Evolutionary conservation across 768 basidiomycete species (phyloP).

Genomic region (Boletus barrowsii): DNA sequence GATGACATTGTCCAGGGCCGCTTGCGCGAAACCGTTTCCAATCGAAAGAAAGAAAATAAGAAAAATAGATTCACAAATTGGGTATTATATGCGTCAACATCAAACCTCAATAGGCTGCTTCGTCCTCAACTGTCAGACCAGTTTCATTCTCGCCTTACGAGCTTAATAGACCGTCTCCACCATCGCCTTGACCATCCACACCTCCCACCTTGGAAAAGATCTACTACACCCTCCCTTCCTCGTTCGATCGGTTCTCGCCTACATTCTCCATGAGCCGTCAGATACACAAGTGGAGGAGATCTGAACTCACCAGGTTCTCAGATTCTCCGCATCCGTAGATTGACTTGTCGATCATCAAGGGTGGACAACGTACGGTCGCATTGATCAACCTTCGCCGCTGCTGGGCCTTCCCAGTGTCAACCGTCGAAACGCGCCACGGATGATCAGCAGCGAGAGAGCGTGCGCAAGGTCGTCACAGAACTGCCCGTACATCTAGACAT

Average conservation of each 20-base stretch:
- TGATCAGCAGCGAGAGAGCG: not conserved
- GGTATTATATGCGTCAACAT: too few species aligned
- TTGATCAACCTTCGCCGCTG: not conserved
- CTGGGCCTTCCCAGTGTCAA: not conserved
- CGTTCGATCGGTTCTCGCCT: conserved; percentile 1
- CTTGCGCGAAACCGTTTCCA: too few species aligned
- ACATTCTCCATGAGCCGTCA: not conserved
- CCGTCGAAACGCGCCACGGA: not conserved
- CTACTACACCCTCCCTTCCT: not conserved
- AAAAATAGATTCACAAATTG: too few species aligned
- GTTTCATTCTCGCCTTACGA: not conserved
- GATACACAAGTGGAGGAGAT: too few species aligned
- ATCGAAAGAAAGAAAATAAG: too few species aligned
- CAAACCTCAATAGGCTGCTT: too few species aligned
- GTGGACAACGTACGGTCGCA: not conserved
- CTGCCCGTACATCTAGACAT: not conserved
- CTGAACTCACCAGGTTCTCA: conserved; percentile 6
- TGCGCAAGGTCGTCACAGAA: not conserved
- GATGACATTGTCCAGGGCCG: too few species aligned
- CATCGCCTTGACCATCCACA: not conserved
- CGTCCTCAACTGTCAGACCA: too few species aligned
- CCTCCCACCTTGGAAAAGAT: not conserved
- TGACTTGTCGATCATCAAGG: not conserved
- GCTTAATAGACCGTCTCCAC: not conserved
- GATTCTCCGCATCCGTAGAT: conserved; percentile 1